A percentile compares a stretch with the other conserved stretches of the same genome.
phyloP scores from a whole-genome alignment of 2,329 filamentous ascomycete genomes.

The Davidsoniella australis region DNA sequence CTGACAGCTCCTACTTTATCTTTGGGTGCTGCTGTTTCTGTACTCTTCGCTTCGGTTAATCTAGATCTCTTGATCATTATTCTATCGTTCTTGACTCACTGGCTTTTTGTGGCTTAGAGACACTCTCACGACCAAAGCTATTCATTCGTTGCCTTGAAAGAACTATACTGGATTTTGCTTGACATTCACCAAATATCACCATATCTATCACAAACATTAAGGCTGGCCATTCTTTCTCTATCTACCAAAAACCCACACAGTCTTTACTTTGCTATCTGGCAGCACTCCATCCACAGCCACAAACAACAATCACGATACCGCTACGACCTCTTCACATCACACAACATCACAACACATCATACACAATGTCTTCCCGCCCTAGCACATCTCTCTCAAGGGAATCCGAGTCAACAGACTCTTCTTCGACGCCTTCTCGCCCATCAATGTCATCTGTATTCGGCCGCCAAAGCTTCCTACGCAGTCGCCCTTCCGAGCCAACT shows the following conservation, averaged over 20 bases:
- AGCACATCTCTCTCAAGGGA: neutral
- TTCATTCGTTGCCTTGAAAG: neutral
- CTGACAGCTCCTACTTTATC: neutral
- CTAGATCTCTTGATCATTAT: too few species aligned
- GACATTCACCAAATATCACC: neutral
- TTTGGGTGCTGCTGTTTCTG: neutral
- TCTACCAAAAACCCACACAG: neutral
- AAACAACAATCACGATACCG: neutral
- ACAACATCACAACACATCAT: neutral
- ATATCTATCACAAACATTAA: neutral
- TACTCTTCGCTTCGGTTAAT: too few species aligned
- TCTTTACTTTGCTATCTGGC: too few species aligned
- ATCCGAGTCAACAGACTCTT: too few species aligned
- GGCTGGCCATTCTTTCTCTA: neutral
- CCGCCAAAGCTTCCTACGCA: slow-evolving; percentile 6
- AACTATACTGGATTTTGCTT: neutral
- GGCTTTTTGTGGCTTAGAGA: too few species aligned
- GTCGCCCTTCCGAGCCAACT: slow-evolving; percentile 2
- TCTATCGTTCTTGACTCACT: too few species aligned
- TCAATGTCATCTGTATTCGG: slow-evolving; percentile 3
- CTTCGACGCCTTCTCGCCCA: neutral
- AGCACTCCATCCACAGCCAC: neutral
- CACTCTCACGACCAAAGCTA: too few species aligned
- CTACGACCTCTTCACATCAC: neutral
- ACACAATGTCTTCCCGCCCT: neutral